Evolutionary conservation across 2,329 filamentous ascomycete genomes (phyloP).

Genomic region (Intubia oerlemansii): DNA sequence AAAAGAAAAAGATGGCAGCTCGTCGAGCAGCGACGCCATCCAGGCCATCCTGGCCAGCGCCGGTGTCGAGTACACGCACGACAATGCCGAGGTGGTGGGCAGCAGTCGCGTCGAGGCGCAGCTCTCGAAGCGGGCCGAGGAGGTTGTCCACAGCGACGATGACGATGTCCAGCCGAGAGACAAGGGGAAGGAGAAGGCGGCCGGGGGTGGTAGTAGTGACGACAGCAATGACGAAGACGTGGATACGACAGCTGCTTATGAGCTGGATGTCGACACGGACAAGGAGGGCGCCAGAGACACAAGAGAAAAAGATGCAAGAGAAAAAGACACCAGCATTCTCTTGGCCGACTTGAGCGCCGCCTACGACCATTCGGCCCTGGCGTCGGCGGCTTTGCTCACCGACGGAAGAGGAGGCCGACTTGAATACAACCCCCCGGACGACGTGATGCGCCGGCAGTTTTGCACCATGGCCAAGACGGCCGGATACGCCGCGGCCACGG

Average conservation of each 20-base stretch:
- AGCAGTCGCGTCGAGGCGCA: constrained; percentile 79
- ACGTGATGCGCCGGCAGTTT: constrained; percentile 64
- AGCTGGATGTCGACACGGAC: too few species aligned
- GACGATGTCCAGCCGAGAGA: too few species aligned
- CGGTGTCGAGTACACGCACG: constrained; percentile 87
- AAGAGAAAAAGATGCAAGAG: too few species aligned
- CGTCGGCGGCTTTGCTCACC: constrained; percentile 17
- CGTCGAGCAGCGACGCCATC: constrained; percentile 45
- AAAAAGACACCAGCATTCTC: too few species aligned
- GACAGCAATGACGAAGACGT: not conserved
- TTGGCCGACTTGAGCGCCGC: constrained; percentile 29
- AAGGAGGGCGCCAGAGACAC: too few species aligned
- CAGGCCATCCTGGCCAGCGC: constrained; percentile 75
- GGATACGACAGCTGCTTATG: too few species aligned
- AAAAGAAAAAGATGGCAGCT: constrained; percentile 9
- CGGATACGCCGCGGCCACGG: constrained; percentile 52
- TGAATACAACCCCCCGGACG: constrained; percentile 57
- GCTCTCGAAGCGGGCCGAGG: constrained; percentile 54
- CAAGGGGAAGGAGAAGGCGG: constrained; percentile 52
- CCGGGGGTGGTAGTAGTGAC: constrained; percentile 16
- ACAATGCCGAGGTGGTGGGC: constrained; percentile 89
- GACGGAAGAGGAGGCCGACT: too few species aligned
- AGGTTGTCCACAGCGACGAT: constrained; percentile 11
- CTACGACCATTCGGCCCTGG: constrained; percentile 6
- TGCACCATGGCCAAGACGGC: constrained; percentile 71